Evolutionary conservation across 768 basidiomycete genomes (phyloP).

Genomic region (Chalciporus pseudorubinellus): DNA sequence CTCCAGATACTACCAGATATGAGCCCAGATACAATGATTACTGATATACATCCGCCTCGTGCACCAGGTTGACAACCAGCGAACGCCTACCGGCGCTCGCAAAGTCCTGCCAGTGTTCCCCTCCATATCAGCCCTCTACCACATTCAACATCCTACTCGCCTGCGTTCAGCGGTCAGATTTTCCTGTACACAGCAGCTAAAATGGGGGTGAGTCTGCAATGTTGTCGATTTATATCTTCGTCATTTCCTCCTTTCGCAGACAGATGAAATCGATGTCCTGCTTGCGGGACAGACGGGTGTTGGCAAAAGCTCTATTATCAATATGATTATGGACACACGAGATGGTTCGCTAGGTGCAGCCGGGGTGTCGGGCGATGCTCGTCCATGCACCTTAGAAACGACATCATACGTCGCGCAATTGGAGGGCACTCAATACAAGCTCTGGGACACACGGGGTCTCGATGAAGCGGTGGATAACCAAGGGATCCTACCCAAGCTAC

Average conservation of each 20-base stretch:
- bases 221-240: not conserved
- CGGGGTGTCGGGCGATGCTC: constrained; percentile 16
- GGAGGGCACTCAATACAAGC: constrained; percentile 9
- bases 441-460: constrained; percentile 29
- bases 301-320: constrained; percentile 26
- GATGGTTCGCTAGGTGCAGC: constrained; percentile 9
- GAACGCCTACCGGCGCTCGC: not conserved
- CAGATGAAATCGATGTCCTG: constrained; percentile 14
- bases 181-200: not conserved
- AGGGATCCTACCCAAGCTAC: constrained; percentile 12
- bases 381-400: constrained; percentile 17
- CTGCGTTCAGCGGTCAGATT: not conserved
- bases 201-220: constrained; percentile 19
- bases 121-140: constrained; percentile 6
- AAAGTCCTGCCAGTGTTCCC: not conserved
- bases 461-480: constrained; percentile 18
- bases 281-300: constrained; percentile 26
- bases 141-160: not conserved
- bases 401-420: constrained; percentile 5
- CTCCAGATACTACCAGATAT: too few species aligned
- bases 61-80: constrained; percentile 1
- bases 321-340: constrained; percentile 18
- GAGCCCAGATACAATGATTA: not conserved
- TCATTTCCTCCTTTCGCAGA: constrained; percentile 10
- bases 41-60: constrained; percentile 30